These are phyloP conservation scores for Alternaria viburni DNA, from an alignment of 2,329 filamentous ascomycete species.

Conservation along the genomic window DNA sequence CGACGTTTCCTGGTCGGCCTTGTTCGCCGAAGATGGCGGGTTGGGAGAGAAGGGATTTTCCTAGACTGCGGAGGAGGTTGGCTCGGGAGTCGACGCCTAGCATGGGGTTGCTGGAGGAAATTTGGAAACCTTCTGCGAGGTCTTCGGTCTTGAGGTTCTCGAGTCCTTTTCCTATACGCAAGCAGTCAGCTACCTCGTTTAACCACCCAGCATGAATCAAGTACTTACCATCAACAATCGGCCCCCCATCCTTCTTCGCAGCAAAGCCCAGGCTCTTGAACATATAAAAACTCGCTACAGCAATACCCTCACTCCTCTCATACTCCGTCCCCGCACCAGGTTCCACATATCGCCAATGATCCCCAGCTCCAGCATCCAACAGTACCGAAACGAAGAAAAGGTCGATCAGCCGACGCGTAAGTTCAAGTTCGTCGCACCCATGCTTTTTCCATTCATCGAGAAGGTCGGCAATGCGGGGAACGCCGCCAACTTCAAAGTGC, in stretches of 20 bases:
- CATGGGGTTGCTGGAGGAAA: constrained; percentile 72
- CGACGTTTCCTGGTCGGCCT: constrained; percentile 87
- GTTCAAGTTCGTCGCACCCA: constrained; percentile 69
- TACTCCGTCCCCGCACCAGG: constrained; percentile 81
- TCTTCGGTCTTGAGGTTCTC: constrained; percentile 73
- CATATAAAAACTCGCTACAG: constrained; percentile 80
- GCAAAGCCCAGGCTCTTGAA: constrained; percentile 82
- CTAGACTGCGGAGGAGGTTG: constrained; percentile 75
- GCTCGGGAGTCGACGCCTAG: constrained; percentile 85
- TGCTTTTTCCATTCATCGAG: constrained; percentile 65
- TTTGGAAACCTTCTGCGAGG: constrained; percentile 81
- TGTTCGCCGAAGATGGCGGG: constrained; percentile 78
- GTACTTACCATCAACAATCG: constrained; percentile 73
- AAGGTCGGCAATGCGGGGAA: constrained; percentile 72
- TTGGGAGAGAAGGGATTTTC: constrained; percentile 74
- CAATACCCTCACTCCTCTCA: constrained; percentile 83
- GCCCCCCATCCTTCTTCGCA: constrained; percentile 75
- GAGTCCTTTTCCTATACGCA: constrained; percentile 66
- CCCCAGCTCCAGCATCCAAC: constrained; percentile 85
- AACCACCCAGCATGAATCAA: background rate
- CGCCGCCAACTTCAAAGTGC: constrained; percentile 78
- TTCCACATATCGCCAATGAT: constrained; percentile 87
- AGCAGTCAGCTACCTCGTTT: no score
- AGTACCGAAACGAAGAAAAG: constrained; percentile 81
- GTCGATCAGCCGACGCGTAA: constrained; percentile 75